A percentile compares a stretch with the other conserved stretches of the same genome.
These are phyloP conservation scores for Cordyceps javanica DNA, from an alignment of 2,329 filamentous ascomycete genomes.

Conservation along the genomic window DNA sequence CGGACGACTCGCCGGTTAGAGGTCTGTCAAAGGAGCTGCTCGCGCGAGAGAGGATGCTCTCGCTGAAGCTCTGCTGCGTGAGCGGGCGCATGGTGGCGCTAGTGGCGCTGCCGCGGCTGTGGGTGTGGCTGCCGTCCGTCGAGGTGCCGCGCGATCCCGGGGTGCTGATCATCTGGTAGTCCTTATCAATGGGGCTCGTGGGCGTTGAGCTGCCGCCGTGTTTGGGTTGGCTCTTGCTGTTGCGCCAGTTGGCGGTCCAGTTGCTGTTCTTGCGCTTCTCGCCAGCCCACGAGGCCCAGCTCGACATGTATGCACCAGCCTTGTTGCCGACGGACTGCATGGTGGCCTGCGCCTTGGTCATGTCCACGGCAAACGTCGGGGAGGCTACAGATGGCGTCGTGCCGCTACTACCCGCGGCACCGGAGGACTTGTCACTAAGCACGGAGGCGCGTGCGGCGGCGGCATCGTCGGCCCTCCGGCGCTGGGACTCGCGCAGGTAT, in stretches of 20 bases:
- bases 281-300: constrained; percentile 64
- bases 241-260: constrained; percentile 37
- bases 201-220: constrained; percentile 28
- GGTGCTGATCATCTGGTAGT: constrained; percentile 31
- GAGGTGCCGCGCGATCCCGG: constrained; percentile 23
- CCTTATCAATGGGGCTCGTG: constrained; percentile 31
- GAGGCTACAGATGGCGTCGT: constrained; percentile 19
- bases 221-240: constrained; percentile 26
- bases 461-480: constrained; percentile 34
- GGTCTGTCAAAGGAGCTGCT: constrained; percentile 22
- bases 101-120: constrained; percentile 12
- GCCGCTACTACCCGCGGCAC: constrained; percentile 11
- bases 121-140: constrained; percentile 21
- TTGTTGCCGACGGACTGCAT: constrained; percentile 46
- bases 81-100: constrained; percentile 23
- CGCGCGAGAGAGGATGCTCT: constrained; percentile 38
- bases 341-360: constrained; percentile 39
- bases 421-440: constrained; percentile 19
- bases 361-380: constrained; percentile 20
- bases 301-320: constrained; percentile 60
- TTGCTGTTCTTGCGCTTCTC: constrained; percentile 64
- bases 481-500: constrained; percentile 41
- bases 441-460: constrained; percentile 15
- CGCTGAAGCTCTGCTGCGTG: constrained; percentile 38
- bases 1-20: constrained; percentile 13